Conservation (phyloP, 768 basidiomycete species). For the Macrolepiota dolichaula region DNA sequence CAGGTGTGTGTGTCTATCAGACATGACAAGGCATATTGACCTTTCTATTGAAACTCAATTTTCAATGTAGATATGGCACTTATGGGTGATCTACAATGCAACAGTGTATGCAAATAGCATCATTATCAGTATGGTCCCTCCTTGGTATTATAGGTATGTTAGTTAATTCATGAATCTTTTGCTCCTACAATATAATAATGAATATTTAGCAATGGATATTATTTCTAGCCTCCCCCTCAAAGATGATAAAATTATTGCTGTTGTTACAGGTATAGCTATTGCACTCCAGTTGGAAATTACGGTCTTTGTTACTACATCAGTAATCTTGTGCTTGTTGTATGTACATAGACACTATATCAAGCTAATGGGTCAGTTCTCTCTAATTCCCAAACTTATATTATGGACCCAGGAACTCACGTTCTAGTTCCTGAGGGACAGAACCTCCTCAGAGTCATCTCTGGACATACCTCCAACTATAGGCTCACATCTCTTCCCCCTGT, state of each 20-base stretch:
- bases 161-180: no score
- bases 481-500: no score
- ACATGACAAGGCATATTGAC: no score
- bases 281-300: background rate
- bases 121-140: background rate
- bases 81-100: background rate
- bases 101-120: background rate
- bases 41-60: no score
- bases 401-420: no score
- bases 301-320: background rate
- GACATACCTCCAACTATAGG: no score
- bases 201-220: background rate
- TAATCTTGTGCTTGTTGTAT: background rate
- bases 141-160: background rate
- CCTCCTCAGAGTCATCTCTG: no score
- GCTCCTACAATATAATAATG: no score
- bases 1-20: constrained; percentile 2
- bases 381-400: background rate
- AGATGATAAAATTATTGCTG: no score
- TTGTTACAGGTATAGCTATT: no score
- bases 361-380: background rate
- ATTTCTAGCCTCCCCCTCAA: background rate
- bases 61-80: background rate
- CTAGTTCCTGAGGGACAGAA: no score
- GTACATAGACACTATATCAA: background rate